These are phyloP conservation scores for Lactarius akahatsu DNA, from an alignment of 768 basidiomycete genomes.

Conservation along the genomic window DNA sequence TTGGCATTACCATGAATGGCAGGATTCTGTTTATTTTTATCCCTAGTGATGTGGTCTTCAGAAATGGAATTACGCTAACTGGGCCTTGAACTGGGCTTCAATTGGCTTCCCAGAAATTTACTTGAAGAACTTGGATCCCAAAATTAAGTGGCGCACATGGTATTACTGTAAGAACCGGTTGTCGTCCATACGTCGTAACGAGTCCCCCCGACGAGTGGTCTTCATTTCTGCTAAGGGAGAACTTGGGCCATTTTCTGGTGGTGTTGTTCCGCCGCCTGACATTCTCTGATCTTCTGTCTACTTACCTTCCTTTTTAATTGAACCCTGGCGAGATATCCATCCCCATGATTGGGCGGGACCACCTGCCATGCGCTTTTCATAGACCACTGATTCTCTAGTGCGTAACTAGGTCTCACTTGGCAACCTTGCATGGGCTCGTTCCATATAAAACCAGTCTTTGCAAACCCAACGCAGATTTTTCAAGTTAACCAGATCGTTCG, in stretches of 20 bases:
- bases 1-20: too few relatives aligned
- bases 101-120: too few relatives aligned
- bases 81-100: too few relatives aligned
- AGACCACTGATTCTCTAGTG: constrained; percentile 8
- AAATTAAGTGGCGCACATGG: neutral
- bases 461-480: neutral
- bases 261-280: neutral
- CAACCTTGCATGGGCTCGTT: neutral
- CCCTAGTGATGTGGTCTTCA: neutral
- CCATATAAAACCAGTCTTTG: neutral
- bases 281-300: neutral
- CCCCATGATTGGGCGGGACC: neutral
- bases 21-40: neutral
- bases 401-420: neutral
- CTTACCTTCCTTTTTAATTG: neutral
- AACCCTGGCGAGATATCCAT: neutral
- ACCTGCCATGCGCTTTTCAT: neutral
- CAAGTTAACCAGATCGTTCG: constrained; percentile 21
- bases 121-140: neutral
- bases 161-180: neutral
- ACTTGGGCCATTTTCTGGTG: neutral
- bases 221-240: neutral
- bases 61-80: too few relatives aligned
- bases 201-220: neutral
- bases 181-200: neutral